Conservation (phyloP, 2,329 filamentous ascomycete species). For the Chaetomiaceae sp. region DNA sequence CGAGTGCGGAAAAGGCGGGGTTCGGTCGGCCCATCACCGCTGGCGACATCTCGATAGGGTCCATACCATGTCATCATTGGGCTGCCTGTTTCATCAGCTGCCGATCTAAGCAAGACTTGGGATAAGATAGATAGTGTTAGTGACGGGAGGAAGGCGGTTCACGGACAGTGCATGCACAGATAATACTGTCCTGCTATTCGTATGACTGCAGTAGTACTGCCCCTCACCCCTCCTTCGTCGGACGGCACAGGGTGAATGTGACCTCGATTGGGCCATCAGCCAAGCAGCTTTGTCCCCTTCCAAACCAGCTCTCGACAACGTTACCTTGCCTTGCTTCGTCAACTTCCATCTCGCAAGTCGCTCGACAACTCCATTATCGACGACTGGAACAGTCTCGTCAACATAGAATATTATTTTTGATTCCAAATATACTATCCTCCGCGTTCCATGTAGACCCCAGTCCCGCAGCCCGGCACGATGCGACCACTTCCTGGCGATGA, state of each 20-base stretch:
- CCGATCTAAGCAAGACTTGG: background rate
- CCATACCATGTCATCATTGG: constrained; percentile 18
- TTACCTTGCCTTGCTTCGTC: no score
- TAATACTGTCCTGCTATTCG: no score
- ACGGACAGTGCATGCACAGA: background rate
- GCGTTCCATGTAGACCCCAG: constrained; percentile 13
- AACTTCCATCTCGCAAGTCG: no score
- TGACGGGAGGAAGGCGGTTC: no score
- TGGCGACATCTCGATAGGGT: constrained; percentile 7
- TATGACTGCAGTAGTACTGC: no score
- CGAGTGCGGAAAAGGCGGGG: constrained; percentile 8
- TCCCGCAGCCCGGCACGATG: constrained; percentile 13
- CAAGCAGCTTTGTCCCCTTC: no score
- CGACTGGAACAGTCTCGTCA: no score
- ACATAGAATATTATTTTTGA: background rate
- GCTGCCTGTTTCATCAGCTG: background rate
- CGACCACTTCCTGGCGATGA: constrained; percentile 36
- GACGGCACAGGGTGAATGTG: no score
- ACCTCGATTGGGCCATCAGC: no score
- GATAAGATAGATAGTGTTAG: no score
- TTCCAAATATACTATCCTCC: background rate
- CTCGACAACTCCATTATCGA: background rate
- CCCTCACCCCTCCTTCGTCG: no score
- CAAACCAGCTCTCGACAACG: no score
- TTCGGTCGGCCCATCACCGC: constrained; percentile 6